These are phyloP conservation scores for Scheffersomyces amazonensis DNA, from an alignment of 805 yeast species.

Conservation along the genomic window DNA sequence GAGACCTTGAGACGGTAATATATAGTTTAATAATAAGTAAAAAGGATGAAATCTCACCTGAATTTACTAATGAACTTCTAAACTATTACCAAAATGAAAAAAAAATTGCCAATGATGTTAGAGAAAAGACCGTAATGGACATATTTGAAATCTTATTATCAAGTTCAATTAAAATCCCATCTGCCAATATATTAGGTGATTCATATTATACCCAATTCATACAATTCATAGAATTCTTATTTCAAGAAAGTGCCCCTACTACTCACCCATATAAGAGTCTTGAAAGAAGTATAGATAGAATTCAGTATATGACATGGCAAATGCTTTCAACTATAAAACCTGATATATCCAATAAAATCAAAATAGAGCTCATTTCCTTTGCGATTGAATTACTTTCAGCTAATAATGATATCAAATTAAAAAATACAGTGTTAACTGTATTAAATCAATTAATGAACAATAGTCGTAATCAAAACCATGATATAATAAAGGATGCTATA, in stretches of 20 bases:
- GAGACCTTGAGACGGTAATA: conserved; percentile 1
- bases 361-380: conserved; percentile 17
- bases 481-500: conserved; percentile 10
- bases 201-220: conserved; percentile 17
- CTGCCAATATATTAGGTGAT: conserved; percentile 14
- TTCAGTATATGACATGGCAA: conserved; percentile 13
- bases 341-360: conserved; percentile 4
- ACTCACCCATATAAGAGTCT: conserved; percentile 33
- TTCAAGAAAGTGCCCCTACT: conserved; percentile 22
- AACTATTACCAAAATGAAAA: conserved; percentile 4
- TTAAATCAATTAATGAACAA: conserved; percentile 7
- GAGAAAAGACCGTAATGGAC: conserved; percentile 8
- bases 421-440: conserved; percentile 5
- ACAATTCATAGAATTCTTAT: conserved; percentile 26
- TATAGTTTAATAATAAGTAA: conserved; percentile 6
- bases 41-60: conserved; percentile 2
- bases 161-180: background rate
- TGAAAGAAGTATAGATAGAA: conserved; percentile 23
- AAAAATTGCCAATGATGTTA: background rate
- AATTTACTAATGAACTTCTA: conserved; percentile 6
- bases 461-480: conserved; percentile 5
- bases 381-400: conserved; percentile 21
- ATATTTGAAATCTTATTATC: conserved; percentile 12
- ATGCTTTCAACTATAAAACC: conserved; percentile 1
- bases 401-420: conserved; percentile 7